A percentile compares a stretch with the other conserved stretches of the same genome.
phyloP scores from a whole-genome alignment of 495 filamentous ascomycete species.

The Penicillium manginii region DNA sequence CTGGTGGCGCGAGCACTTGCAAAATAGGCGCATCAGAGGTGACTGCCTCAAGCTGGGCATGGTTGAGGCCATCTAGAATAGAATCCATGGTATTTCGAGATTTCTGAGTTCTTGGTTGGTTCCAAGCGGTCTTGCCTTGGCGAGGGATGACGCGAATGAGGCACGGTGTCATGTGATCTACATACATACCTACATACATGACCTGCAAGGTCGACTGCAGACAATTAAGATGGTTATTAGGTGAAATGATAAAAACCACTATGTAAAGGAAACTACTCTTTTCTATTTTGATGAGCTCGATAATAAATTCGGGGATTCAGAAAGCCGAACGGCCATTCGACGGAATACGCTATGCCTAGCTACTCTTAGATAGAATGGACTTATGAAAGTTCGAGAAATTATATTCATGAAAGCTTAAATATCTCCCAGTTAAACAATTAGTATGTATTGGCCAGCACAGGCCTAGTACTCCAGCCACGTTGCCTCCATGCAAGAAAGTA shows the following conservation, averaged over 20 bases:
- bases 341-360: background rate
- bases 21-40: constrained; percentile 76
- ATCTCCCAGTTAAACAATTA: background rate
- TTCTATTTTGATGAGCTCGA: too few relatives aligned
- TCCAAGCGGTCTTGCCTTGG: background rate
- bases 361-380: too few relatives aligned
- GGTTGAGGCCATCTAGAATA: constrained; percentile 79
- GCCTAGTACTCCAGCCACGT: background rate
- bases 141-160: constrained; percentile 22
- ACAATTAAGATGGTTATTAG: background rate
- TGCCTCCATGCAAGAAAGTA: background rate
- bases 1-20: constrained; percentile 88
- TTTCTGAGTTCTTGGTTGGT: constrained; percentile 1
- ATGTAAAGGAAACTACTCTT: too few relatives aligned
- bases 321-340: background rate
- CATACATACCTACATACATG: background rate
- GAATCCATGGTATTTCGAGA: constrained; percentile 39
- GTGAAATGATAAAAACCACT: too few relatives aligned
- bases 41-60: constrained; percentile 82
- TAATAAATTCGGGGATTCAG: background rate
- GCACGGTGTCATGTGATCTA: constrained; percentile 39
- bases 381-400: background rate
- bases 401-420: background rate
- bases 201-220: background rate
- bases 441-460: background rate